Conservation (phyloP, 202 grass and related monocot genomes). For the Dendrocalamus latiflorus region DNA sequence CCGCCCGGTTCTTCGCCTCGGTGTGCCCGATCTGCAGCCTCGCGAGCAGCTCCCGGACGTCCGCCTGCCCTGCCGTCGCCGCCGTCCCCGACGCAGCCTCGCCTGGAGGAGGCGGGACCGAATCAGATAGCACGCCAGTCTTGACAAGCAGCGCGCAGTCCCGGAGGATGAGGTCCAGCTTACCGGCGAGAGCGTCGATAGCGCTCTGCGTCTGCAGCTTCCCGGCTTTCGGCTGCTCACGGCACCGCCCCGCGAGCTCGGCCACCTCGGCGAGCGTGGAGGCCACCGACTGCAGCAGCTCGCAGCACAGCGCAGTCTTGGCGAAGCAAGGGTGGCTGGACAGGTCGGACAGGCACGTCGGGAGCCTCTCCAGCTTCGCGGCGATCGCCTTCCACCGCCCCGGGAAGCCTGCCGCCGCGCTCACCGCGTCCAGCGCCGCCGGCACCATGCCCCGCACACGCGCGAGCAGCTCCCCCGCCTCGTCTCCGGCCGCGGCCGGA, state of each 20-base stretch:
- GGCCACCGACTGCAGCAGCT: slow-evolving; percentile 71
- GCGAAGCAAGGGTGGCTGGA: slow-evolving; percentile 91
- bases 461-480: slow-evolving; percentile 35
- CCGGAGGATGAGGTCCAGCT: slow-evolving; percentile 61
- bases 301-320: slow-evolving; percentile 70
- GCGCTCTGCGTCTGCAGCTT: slow-evolving; percentile 88
- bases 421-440: slow-evolving; percentile 26
- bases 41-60: slow-evolving; percentile 76
- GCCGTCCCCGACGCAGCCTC: neutral
- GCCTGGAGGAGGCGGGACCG: neutral
- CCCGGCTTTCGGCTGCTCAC: slow-evolving; percentile 22
- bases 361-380: slow-evolving; percentile 50
- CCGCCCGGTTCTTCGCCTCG: slow-evolving; percentile 64
- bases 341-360: slow-evolving; percentile 69
- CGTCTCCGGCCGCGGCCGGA: neutral
- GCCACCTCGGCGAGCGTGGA: slow-evolving; percentile 46
- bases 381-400: slow-evolving; percentile 75
- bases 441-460: slow-evolving; percentile 47
- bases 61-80: neutral
- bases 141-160: slow-evolving; percentile 84
- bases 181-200: slow-evolving; percentile 67
- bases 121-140: slow-evolving; percentile 71
- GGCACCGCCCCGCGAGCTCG: slow-evolving; percentile 42
- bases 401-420: slow-evolving; percentile 36
- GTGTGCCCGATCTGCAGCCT: slow-evolving; percentile 84